Evolutionary conservation across 192 early-diverging fungal species (phyloP), one percentile per base, ranked within the genome.

Genomic region (Podila minutissima): DNA sequence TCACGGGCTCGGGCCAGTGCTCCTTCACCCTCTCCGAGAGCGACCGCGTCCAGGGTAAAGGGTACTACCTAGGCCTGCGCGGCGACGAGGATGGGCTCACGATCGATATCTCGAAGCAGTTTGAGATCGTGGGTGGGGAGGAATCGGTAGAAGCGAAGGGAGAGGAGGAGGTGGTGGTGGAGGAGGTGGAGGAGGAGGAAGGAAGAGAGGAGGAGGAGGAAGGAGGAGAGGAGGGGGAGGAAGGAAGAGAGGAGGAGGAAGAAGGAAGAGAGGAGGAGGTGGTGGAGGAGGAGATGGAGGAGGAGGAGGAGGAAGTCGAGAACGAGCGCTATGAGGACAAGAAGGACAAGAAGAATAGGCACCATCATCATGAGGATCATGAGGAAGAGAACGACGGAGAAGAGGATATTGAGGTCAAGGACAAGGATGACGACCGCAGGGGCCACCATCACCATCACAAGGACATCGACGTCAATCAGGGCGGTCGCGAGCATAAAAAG

Each of bases 1-100:
- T 78, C 41, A 32, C 62, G 10, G 68, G 74, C 19, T 71, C 74
- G 6, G 74, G 68, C 1, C 4, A 77, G 62, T 77, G 74, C n/a
- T 59, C 74, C 0, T 77, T 77, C 46, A 81, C 60, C 5, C 19
- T 81, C 15, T 10, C 11, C 0, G 63, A 81, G 29, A 35, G 35
- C 10, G 66, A 74, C 24, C 53, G 33, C 41, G 63, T 57, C 37
- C 20, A 32, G 8, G 19, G 55, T 17, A 49, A 62, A 10, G 66
- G 67, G 1, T 73, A 82, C 26, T 35, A 61, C 24, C 26, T 74
- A 2, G 71, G 61, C 13, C 15, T 82, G 4, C 57, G 38, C 15
- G 79, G 28, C 0, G 6, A 24, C 0, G 6, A 24, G 31, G 71
- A 65, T 20, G 71, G 69, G 0, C 19, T 82, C 10, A 59, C 46